Evolutionary conservation across 176 grass and related monocot species (phyloP).

Genomic region (Microstegium vimineum): DNA sequence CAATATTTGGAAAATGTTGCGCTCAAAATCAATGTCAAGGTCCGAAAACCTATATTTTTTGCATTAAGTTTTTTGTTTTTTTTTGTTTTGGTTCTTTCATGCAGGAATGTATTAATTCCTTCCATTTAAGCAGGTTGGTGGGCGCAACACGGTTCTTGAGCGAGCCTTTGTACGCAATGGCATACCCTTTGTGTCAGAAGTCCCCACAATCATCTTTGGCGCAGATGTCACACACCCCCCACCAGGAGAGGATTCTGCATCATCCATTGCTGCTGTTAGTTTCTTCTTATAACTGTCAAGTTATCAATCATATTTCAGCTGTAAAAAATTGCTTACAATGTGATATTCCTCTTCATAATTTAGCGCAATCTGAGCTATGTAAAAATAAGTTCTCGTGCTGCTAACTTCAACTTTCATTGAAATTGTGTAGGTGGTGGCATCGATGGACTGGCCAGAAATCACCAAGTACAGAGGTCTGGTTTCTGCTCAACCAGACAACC

Average conservation of each 20-base stretch:
- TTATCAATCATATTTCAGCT: neutral
- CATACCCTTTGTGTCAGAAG: conserved; percentile 52
- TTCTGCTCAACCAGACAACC: conserved; percentile 54
- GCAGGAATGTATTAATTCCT: neutral
- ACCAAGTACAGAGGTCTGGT: conserved; percentile 55
- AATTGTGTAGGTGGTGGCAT: conserved; percentile 34
- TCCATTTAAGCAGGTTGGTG: conserved; percentile 44
- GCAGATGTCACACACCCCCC: conserved; percentile 75
- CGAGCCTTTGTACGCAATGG: conserved; percentile 33
- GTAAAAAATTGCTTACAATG: neutral
- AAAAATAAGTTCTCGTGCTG: neutral
- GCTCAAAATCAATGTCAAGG: too few species aligned
- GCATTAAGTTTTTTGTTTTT: too few species aligned
- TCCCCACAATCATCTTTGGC: conserved; percentile 69
- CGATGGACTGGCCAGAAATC: conserved; percentile 60
- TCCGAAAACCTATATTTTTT: too few species aligned
- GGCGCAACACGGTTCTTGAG: conserved; percentile 68
- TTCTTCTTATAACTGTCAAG: neutral
- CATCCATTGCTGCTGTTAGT: too few species aligned
- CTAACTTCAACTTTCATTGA: too few species aligned
- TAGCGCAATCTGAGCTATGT: neutral
- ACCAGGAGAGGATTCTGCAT: too few species aligned
- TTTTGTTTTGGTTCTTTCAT: conserved; percentile 1
- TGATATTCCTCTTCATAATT: neutral
- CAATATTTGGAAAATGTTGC: too few species aligned